These are phyloP conservation scores for Danielia oregonensis DNA, from an alignment of 805 yeast species.

Conservation along the genomic window DNA sequence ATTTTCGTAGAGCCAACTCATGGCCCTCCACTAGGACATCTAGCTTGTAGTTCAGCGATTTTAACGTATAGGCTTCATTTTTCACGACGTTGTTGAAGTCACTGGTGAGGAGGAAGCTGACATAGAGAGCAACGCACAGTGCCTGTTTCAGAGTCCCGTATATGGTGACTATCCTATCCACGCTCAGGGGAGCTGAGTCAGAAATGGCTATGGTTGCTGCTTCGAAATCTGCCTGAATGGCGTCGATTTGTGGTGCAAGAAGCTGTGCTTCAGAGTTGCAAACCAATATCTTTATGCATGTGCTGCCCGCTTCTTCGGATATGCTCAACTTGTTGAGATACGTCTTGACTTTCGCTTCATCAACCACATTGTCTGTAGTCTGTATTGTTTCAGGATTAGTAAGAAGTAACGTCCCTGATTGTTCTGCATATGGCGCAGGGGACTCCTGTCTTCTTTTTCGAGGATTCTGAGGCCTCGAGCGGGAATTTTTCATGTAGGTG, in stretches of 20 bases:
- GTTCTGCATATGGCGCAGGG: neutral
- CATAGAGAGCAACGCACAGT: conserved; percentile 23
- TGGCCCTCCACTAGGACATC: conserved; percentile 10
- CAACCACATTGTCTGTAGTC: conserved; percentile 17
- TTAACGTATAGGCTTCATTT: conserved; percentile 26
- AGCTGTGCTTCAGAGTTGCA: conserved; percentile 25
- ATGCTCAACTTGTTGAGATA: conserved; percentile 18
- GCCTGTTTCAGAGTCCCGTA: conserved; percentile 23
- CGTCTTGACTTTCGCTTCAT: conserved; percentile 22
- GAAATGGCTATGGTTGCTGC: conserved; percentile 22
- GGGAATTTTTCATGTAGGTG: neutral
- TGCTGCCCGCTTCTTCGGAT: conserved; percentile 5
- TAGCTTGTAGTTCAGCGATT: conserved; percentile 26
- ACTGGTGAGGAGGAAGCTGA: conserved; percentile 23
- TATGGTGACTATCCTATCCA: conserved; percentile 30
- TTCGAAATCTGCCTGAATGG: conserved; percentile 19
- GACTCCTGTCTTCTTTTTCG: conserved; percentile 8
- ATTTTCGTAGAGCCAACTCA: conserved; percentile 3
- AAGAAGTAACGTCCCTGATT: neutral
- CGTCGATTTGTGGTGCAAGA: conserved; percentile 13
- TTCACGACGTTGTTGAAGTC: conserved; percentile 24
- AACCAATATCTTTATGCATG: conserved; percentile 17
- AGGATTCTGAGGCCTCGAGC: neutral
- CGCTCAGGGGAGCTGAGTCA: conserved; percentile 18
- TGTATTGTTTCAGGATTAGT: neutral